Evolutionary conservation across 352 stramenopile genomes (phyloP).

Genomic region (Pythium guiyangense): DNA sequence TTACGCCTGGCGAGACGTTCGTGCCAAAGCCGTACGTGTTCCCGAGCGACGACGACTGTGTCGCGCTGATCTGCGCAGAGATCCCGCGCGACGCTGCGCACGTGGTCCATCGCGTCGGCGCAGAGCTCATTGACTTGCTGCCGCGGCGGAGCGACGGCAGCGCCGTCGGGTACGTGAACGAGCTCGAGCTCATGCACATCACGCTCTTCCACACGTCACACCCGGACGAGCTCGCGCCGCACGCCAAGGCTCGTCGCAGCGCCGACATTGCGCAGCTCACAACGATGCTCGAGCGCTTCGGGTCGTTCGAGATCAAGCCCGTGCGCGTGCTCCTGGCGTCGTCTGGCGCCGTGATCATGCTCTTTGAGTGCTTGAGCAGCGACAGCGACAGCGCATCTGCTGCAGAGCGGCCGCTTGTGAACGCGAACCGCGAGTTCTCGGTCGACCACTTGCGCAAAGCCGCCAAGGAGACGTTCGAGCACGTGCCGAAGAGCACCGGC

Average conservation of each 20-base stretch:
- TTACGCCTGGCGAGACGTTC: conserved; percentile 29
- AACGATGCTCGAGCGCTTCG: conserved; percentile 28
- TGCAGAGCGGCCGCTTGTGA: conserved; percentile 7
- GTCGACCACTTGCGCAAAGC: conserved; percentile 48
- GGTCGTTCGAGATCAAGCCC: conserved; percentile 39
- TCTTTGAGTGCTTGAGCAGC: conserved; percentile 40
- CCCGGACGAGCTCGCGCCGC: conserved; percentile 43
- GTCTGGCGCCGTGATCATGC: conserved; percentile 62
- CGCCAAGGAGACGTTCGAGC: conserved; percentile 43
- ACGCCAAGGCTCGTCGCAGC: conserved; percentile 25
- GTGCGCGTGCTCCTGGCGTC: conserved; percentile 51
- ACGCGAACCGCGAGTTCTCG: conserved; percentile 40
- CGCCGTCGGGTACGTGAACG: conserved; percentile 51
- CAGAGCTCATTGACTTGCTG: conserved; percentile 39
- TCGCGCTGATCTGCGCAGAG: conserved; percentile 44
- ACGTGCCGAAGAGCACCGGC: conserved; percentile 34
- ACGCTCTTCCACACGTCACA: conserved; percentile 81
- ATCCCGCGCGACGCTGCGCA: conserved; percentile 32
- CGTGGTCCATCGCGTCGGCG: conserved; percentile 31
- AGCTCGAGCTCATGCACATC: conserved; percentile 66
- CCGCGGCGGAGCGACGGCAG: conserved; percentile 23
- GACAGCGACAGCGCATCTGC: conserved; percentile 5
- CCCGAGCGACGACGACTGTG: conserved; percentile 31
- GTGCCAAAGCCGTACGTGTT: conserved; percentile 48
- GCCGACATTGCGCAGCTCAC: conserved; percentile 43